Evolutionary conservation across 1,284 basidiomycete species (phyloP).

Genomic region (Austropuccinia psidii): DNA sequence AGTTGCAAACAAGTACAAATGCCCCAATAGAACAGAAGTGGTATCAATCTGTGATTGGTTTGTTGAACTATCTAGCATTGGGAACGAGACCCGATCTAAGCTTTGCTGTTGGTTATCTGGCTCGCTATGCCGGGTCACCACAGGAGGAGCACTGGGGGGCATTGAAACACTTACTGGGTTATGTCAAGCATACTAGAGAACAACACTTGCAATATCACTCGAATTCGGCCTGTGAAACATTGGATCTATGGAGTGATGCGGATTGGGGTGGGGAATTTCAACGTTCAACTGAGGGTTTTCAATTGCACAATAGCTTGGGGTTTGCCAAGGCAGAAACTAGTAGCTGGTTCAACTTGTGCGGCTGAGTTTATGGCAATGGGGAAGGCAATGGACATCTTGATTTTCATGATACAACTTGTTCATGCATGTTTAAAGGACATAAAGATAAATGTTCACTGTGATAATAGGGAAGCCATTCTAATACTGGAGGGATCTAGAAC

Average conservation of each 20-base stretch:
- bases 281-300: background rate
- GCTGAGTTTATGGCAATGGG: background rate
- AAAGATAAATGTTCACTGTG: background rate
- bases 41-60: background rate
- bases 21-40: background rate
- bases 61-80: background rate
- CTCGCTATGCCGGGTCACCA: background rate
- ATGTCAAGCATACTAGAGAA: background rate
- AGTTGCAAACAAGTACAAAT: background rate
- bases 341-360: background rate
- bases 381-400: background rate
- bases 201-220: background rate
- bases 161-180: background rate
- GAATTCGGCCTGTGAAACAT: background rate
- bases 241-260: conserved; percentile 1
- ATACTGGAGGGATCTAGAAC: background rate
- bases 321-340: background rate
- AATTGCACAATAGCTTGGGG: background rate
- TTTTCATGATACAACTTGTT: no score
- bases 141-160: background rate
- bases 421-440: no score
- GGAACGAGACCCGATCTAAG: background rate
- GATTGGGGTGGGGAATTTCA: conserved; percentile 21
- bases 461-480: conserved; percentile 1
- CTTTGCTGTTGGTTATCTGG: background rate